Evolutionary conservation across 164 flowering plant genomes (phyloP).

Genomic region (Buxus sempervirens): DNA sequence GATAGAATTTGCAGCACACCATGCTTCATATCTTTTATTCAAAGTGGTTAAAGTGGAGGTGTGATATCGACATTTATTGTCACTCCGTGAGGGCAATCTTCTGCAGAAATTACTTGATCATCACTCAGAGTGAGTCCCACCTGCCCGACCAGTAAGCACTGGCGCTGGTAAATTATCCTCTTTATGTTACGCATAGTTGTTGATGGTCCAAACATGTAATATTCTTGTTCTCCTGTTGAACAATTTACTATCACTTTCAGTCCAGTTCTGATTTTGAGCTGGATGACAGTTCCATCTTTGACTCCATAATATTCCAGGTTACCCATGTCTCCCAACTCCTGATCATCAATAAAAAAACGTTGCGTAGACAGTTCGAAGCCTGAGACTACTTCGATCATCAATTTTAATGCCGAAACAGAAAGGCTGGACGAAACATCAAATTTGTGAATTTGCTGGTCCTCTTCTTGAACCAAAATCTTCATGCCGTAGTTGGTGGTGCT

Average conservation of each 20-base stretch:
- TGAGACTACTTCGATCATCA: too few relatives aligned
- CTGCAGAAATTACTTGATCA: neutral
- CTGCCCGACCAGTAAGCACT: neutral
- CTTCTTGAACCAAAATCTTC: too few relatives aligned
- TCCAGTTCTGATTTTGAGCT: too few relatives aligned
- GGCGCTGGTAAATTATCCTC: neutral
- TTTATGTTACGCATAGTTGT: neutral
- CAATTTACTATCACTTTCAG: too few relatives aligned
- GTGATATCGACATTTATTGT: neutral
- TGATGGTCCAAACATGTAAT: neutral
- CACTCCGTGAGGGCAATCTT: neutral
- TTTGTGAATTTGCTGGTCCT: too few relatives aligned
- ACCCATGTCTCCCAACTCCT: neutral
- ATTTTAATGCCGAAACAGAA: too few relatives aligned
- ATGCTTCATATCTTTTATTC: too few relatives aligned
- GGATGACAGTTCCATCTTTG: neutral
- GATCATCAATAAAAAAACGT: neutral
- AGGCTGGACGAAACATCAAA: too few relatives aligned
- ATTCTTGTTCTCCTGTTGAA: neutral
- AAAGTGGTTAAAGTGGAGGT: too few relatives aligned
- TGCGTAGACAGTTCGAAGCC: too few relatives aligned
- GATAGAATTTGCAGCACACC: too few relatives aligned
- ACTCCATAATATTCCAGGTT: neutral
- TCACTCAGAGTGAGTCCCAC: neutral
- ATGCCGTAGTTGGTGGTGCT: too few relatives aligned